Evolutionary conservation across 352 stramenopile species (phyloP).

Genomic region (Pythium pyrilobum): DNA sequence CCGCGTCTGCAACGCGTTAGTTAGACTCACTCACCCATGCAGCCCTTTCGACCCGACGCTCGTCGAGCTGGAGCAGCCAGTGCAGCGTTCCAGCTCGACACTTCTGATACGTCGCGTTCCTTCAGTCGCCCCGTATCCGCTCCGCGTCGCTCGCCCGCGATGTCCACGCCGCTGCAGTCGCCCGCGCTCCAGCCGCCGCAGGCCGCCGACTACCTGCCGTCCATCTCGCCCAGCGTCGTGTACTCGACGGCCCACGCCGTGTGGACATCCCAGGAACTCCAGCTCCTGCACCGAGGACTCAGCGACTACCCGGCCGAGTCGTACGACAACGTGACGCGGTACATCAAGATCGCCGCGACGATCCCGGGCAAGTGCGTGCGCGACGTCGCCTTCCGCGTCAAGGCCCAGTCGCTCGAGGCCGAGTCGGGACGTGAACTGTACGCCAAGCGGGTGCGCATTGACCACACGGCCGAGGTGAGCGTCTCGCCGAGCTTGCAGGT

Average conservation of each 20-base stretch:
- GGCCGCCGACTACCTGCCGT: conserved; percentile 27
- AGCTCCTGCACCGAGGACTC: conserved; percentile 54
- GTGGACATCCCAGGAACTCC: conserved; percentile 61
- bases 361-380: conserved; percentile 67
- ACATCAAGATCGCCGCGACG: conserved; percentile 73
- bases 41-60: neutral
- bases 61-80: no score
- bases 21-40: neutral
- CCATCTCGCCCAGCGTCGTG: conserved; percentile 49
- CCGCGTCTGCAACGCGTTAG: neutral
- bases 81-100: no score
- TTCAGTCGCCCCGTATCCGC: no score
- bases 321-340: conserved; percentile 78
- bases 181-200: conserved; percentile 7
- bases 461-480: conserved; percentile 23
- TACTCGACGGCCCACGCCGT: conserved; percentile 54
- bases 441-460: conserved; percentile 61
- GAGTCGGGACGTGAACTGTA: conserved; percentile 21
- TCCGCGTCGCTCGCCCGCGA: no score
- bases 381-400: conserved; percentile 70
- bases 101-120: neutral
- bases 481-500: neutral
- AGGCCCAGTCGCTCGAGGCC: conserved; percentile 26
- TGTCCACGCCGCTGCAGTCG: conserved; percentile 11
- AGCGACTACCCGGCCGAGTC: conserved; percentile 45